Percentiles rank a stretch among this genome's conserved stretches.
phyloP scores from a whole-genome alignment of 768 basidiomycete species.

The Amanita exitialis region DNA sequence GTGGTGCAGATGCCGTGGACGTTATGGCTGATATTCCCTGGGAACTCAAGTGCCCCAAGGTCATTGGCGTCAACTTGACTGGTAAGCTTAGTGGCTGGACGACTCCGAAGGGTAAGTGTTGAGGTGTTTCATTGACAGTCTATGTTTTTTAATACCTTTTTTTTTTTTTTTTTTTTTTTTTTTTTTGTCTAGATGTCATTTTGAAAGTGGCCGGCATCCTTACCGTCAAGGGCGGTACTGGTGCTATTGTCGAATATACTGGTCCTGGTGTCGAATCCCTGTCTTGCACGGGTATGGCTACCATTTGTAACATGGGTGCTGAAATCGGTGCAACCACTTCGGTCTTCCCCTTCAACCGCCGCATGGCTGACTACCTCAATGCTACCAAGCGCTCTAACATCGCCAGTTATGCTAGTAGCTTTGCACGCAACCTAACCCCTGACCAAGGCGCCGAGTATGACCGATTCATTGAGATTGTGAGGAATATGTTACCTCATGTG shows the following conservation, averaged over 20 bases:
- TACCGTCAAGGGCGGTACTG: conserved; percentile 98
- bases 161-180: conserved; percentile 10
- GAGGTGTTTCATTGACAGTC: background rate
- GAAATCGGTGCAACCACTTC: conserved; percentile 99
- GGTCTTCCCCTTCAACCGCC: conserved; percentile 95
- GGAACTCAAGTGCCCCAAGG: conserved; percentile 99
- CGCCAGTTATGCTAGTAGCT: conserved; percentile 79
- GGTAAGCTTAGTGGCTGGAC: conserved; percentile 97
- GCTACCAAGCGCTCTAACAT: conserved; percentile 91
- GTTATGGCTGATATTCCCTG: conserved; percentile 98
- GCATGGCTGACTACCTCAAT: conserved; percentile 88
- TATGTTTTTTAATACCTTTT: no score
- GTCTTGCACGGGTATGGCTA: conserved; percentile 98
- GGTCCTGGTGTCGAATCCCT: conserved; percentile 93
- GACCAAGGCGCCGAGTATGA: conserved; percentile 91
- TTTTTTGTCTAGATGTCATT: conserved; percentile 66
- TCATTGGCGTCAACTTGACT: conserved; percentile 93
- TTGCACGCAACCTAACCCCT: conserved; percentile 84
- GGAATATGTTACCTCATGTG: conserved; percentile 20
- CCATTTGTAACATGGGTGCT: conserved; percentile 99
- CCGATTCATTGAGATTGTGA: conserved; percentile 82
- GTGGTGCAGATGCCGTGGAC: conserved; percentile 98
- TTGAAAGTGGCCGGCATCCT: conserved; percentile 98
- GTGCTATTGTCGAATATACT: conserved; percentile 96
- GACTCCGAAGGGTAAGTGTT: conserved; percentile 75